These are phyloP conservation scores for Phytophthora aleatoria DNA, from an alignment of 352 stramenopile species.

Conservation along the genomic window DNA sequence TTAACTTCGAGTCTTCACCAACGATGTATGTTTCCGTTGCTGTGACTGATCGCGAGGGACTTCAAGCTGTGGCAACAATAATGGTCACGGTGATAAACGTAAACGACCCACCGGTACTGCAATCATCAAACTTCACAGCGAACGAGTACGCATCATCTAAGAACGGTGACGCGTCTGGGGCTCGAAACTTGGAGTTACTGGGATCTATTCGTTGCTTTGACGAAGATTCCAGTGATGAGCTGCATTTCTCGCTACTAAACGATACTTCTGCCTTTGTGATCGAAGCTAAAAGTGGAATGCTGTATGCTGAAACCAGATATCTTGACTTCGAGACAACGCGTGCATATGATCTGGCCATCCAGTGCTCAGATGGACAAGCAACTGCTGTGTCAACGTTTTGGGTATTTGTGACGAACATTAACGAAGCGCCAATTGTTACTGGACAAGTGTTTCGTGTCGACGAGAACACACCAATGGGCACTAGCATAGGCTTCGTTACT, in stretches of 20 bases:
- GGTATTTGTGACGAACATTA: conserved; percentile 51
- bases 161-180: not conserved
- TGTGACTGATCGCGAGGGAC: conserved; percentile 23
- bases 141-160: conserved; percentile 17
- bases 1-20: conserved; percentile 27
- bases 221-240: conserved; percentile 46
- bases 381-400: conserved; percentile 12
- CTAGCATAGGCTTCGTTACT: conserved; percentile 15
- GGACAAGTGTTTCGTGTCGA: conserved; percentile 35
- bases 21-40: conserved; percentile 14
- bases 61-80: conserved; percentile 16
- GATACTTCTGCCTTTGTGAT: conserved; percentile 32
- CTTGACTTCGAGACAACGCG: conserved; percentile 56
- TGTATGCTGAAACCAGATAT: conserved; percentile 42
- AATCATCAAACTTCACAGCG: conserved; percentile 29
- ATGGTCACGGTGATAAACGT: conserved; percentile 17
- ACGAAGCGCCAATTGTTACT: conserved; percentile 43
- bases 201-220: conserved; percentile 53
- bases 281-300: conserved; percentile 44
- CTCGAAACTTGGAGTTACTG: conserved; percentile 31
- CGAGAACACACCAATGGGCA: conserved; percentile 37
- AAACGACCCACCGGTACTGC: conserved; percentile 29
- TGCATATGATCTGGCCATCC: conserved; percentile 29
- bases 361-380: conserved; percentile 47
- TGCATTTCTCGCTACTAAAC: conserved; percentile 38